A percentile compares a stretch with the other conserved stretches of the same genome.
These are phyloP conservation scores for Fusarium floridanum DNA, from an alignment of 2,329 filamentous ascomycete species.

Conservation along the genomic window DNA sequence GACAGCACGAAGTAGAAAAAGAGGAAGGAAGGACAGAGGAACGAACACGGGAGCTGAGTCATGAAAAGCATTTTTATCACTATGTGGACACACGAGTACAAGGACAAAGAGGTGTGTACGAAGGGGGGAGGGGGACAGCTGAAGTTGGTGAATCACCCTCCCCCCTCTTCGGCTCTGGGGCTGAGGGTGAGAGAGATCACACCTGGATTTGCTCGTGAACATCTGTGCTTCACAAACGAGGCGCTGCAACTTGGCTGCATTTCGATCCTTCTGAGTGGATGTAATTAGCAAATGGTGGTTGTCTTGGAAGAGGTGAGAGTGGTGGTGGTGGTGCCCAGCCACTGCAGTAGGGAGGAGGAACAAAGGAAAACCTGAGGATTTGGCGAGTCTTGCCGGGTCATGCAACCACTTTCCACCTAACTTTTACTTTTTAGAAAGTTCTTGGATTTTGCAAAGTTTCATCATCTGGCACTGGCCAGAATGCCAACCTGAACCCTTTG, in stretches of 20 bases:
- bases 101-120: conserved; percentile 38
- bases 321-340: conserved; percentile 18
- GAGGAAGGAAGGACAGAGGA: conserved; percentile 11
- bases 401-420: conserved; percentile 1
- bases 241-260: conserved; percentile 18
- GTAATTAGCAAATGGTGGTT: conserved; percentile 10
- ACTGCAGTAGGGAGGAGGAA: conserved; percentile 12
- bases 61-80: conserved; percentile 31
- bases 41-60: conserved; percentile 34
- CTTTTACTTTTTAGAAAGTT: not conserved
- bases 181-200: conserved; percentile 17
- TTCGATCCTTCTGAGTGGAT: conserved; percentile 18
- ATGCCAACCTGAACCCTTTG: not conserved
- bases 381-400: not conserved
- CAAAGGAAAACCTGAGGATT: conserved; percentile 28
- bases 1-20: conserved; percentile 7
- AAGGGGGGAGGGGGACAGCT: conserved; percentile 31
- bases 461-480: not conserved
- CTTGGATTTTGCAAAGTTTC: not conserved
- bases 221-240: conserved; percentile 18
- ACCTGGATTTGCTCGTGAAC: conserved; percentile 6
- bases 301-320: conserved; percentile 15
- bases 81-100: conserved; percentile 13
- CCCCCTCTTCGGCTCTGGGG: conserved; percentile 23
- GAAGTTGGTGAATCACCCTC: conserved; percentile 9